Conservation (phyloP, 1,284 basidiomycete species). For the Melampsora larici-populina region DNA sequence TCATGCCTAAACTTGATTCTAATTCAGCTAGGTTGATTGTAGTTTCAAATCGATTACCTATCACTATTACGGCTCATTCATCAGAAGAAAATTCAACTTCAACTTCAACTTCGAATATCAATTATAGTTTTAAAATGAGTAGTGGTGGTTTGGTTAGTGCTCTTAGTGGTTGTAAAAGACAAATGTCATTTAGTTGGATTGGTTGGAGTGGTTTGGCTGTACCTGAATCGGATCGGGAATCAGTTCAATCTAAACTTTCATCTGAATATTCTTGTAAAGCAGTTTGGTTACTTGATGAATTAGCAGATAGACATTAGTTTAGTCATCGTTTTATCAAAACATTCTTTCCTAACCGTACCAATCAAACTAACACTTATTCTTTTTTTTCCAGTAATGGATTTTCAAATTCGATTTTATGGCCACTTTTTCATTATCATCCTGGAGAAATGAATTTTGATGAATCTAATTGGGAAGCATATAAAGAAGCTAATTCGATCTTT, state of each 20-base stretch:
- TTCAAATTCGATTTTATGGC: conserved; percentile 99
- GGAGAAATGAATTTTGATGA: conserved; percentile 99
- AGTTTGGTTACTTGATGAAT: conserved; percentile 93
- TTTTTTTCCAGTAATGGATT: conserved; percentile 59
- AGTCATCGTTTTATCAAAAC: conserved; percentile 54
- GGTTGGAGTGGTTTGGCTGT: conserved; percentile 65
- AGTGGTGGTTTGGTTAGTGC: conserved; percentile 92
- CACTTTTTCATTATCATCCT: conserved; percentile 86
- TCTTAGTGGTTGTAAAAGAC: conserved; percentile 91
- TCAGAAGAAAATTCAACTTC: not conserved
- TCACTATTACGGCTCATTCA: conserved; percentile 37
- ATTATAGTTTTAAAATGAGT: conserved; percentile 63
- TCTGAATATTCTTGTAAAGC: conserved; percentile 96
- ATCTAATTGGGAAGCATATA: conserved; percentile 94
- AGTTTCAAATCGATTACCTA: conserved; percentile 39
- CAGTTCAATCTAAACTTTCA: conserved; percentile 80
- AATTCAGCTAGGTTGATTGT: conserved; percentile 27
- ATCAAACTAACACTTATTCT: not conserved
- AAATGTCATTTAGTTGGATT: conserved; percentile 59
- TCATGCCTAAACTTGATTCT: conserved; percentile 29
- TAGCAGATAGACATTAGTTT: conserved; percentile 97
- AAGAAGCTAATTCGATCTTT: conserved; percentile 92
- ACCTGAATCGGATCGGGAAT: conserved; percentile 75
- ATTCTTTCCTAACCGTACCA: not conserved
- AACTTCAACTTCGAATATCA: not conserved